Evolutionary conservation across 352 stramenopile genomes (phyloP), one percentile per base, ranked within the genome.

Genomic region (Hyaloperonospora brassicae): DNA sequence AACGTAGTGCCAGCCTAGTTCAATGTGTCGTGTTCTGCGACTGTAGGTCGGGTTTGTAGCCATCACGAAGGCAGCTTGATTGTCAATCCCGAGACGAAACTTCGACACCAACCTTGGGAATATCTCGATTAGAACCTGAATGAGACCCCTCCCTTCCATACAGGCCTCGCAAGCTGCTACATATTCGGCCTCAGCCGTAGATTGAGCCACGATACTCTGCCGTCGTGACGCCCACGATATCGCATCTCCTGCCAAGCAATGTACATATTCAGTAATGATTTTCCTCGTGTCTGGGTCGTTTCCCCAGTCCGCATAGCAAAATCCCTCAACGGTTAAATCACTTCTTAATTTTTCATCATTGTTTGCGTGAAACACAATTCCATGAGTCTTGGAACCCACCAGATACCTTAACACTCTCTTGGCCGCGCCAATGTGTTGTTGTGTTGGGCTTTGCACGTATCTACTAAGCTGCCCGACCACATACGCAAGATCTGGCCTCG

Each of bases 401-500:
- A 58, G 10, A 17, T 58, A 52, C 21, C 34, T 44, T 0, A 46
- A 47, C 10, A 47, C 30, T 27, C 47, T 27, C 21, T 61, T 61
- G 1, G 35, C 39, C 0, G 40, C 34, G 9, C 31, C 47, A 21
- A 55, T 44, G 22, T 61, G 54, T 39, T 61, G 35, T 9, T 36
- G 41, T 1, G 61, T 62, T 40, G 48, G 49, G 2, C 22, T 4
- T 36, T 48, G 24, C 0, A 74, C 57, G 23, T 56, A 66, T 13
- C 57, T 21, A n/a, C 65, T 70, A 7, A 70, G n/a, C 24, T 70
- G 58, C 0, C 47, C 57, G 1, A 74, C 17, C 8, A 45, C 52
- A 49, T 56, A 74, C 2, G 61, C 57, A 0, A 68, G 23, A 27
- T 70, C 66, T 10, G 58, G 43, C 3, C 49, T 54, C 12, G 48